A percentile compares a stretch with the other conserved stretches of the same genome.
Conservation (phyloP, 2,329 filamentous ascomycete species). For the Leptosphaerulina australis region DNA sequence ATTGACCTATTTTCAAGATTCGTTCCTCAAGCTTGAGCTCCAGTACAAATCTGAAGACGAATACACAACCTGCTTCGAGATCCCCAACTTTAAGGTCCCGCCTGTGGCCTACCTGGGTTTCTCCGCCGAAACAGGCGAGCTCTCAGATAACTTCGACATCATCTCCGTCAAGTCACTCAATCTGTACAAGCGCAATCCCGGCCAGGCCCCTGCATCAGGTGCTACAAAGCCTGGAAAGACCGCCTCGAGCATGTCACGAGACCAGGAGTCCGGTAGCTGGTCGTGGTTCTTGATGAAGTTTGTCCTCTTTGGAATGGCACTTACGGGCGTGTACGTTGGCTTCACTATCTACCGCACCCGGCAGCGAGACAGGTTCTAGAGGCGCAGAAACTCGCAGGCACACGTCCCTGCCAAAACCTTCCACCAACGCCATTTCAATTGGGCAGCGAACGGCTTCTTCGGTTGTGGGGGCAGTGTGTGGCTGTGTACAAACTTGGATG, state of each 20-base stretch:
- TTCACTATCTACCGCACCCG: constrained; percentile 81
- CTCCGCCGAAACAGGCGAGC: constrained; percentile 88
- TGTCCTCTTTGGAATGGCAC: constrained; percentile 71
- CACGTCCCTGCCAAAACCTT: background rate
- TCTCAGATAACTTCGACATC: constrained; percentile 98
- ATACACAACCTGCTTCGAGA: constrained; percentile 89
- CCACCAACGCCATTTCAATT: constrained; percentile 12
- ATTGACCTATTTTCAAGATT: constrained; percentile 96
- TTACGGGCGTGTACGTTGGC: constrained; percentile 80
- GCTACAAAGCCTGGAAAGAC: constrained; percentile 25
- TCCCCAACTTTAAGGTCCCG: constrained; percentile 74
- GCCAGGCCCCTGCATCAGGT: constrained; percentile 24
- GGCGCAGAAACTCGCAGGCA: constrained; percentile 5
- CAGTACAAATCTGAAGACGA: constrained; percentile 91
- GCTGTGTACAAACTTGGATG: constrained; percentile 2
- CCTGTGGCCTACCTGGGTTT: constrained; percentile 69
- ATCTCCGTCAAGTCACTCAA: constrained; percentile 85
- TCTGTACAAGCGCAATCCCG: constrained; percentile 68
- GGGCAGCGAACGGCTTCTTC: background rate
- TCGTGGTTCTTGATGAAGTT: constrained; percentile 81
- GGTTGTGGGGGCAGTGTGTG: constrained; percentile 9
- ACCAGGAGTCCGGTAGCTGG: constrained; percentile 65
- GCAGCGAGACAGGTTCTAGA: constrained; percentile 55
- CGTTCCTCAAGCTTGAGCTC: constrained; percentile 85
- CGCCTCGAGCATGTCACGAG: constrained; percentile 46